Conservation (phyloP, 2,329 filamentous ascomycete species). For the Colletotrichum sp. region DNA sequence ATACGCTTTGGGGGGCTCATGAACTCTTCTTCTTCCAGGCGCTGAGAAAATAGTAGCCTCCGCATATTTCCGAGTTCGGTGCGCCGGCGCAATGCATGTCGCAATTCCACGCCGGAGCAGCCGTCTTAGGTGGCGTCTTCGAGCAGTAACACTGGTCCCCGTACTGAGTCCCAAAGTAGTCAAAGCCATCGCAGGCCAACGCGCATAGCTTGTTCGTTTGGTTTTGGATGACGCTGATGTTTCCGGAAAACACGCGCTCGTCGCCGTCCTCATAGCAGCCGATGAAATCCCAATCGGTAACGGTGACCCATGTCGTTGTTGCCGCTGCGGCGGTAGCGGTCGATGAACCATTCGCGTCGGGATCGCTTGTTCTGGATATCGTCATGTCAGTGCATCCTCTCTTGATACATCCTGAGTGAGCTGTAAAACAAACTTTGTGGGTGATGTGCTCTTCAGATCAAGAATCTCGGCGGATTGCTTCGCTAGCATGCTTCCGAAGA, state of each 20-base stretch:
- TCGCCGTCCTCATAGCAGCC: not conserved
- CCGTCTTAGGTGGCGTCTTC: not conserved
- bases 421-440: not conserved
- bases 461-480: not conserved
- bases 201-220: not conserved
- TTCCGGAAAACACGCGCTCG: slow-evolving; percentile 2
- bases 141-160: slow-evolving; percentile 6
- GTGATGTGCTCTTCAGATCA: not conserved
- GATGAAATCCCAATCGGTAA: not conserved
- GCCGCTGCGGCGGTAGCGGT: not conserved
- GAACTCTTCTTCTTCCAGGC: slow-evolving; percentile 2
- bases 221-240: not conserved
- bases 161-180: slow-evolving; percentile 6
- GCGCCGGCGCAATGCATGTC: slow-evolving; percentile 7
- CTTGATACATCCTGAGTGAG: too few relatives aligned
- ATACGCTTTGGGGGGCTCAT: not conserved
- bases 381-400: not conserved
- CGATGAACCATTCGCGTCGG: not conserved
- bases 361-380: not conserved
- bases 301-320: not conserved
- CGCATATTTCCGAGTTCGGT: slow-evolving; percentile 6
- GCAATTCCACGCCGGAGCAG: slow-evolving; percentile 3
- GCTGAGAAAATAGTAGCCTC: slow-evolving; percentile 2
- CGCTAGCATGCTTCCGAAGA: not conserved
- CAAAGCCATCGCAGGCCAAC: not conserved